Conservation (phyloP, 2,329 filamentous ascomycete genomes). For the Pseudogymnoascus sp. region DNA sequence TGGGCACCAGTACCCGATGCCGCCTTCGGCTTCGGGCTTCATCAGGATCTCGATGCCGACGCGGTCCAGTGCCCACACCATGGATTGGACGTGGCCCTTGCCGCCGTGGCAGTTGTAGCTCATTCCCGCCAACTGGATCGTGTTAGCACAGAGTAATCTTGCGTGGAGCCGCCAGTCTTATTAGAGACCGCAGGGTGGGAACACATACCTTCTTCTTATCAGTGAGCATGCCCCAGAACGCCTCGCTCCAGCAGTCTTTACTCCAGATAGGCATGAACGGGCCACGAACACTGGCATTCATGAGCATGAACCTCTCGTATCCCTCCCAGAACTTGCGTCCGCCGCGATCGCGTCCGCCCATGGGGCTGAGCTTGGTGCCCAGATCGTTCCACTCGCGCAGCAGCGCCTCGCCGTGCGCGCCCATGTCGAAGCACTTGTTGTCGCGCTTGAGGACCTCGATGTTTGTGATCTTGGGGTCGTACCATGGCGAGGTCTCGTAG, state of each 20-base stretch:
- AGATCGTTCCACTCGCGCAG: neutral
- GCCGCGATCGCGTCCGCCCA: neutral
- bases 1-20: slow-evolving; percentile 9
- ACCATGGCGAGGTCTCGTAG: neutral
- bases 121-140: slow-evolving; percentile 24
- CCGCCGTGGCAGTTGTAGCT: slow-evolving; percentile 14
- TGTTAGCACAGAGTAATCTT: neutral
- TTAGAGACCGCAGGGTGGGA: neutral
- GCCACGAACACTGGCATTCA: slow-evolving; percentile 11
- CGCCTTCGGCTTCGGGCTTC: slow-evolving; percentile 20
- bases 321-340: slow-evolving; percentile 23
- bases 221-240: slow-evolving; percentile 3
- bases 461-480: slow-evolving; percentile 12
- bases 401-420: slow-evolving; percentile 5
- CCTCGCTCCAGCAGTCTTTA: slow-evolving; percentile 11
- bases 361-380: slow-evolving; percentile 2
- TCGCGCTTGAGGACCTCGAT: slow-evolving; percentile 10
- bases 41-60: slow-evolving; percentile 33
- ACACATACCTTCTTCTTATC: slow-evolving; percentile 15
- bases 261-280: slow-evolving; percentile 12
- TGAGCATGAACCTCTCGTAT: slow-evolving; percentile 12
- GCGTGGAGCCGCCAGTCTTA: no score
- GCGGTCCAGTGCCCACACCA: slow-evolving; percentile 11
- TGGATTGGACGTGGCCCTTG: slow-evolving; percentile 9
- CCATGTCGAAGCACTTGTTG: slow-evolving; percentile 12